Evolutionary conservation across 345 rosid genomes (phyloP), one percentile per base, ranked within the genome.

Genomic region (Gossypium bickii): DNA sequence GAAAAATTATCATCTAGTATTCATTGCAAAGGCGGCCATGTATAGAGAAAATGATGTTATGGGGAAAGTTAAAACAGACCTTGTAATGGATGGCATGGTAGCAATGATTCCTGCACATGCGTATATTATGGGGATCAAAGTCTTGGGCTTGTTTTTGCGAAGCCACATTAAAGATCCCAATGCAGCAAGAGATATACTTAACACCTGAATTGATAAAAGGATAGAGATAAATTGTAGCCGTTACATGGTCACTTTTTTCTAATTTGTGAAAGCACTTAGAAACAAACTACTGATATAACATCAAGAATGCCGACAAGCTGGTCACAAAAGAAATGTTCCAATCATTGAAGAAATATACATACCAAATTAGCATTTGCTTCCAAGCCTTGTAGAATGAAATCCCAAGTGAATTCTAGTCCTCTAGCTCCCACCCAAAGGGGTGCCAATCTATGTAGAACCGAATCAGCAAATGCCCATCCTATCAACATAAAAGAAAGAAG

Each of bases 381-480:
- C 63, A 94, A 89, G 61, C 98, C 98, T 80, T 92, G 97, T 57
- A 94, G 76, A 79, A 94, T 81, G 80, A 83, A 92, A 41, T 89
- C 97, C 98, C 98, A 91, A 47, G 98, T 95, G 80, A 94, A 92
- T 80, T 94, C 98, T 63, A 89, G 86, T 61, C 98, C 98, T 82
- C 96, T 84, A 64, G 98, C 97, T 71, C 97, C 97, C 51, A 89
- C 94, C 98, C 98, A 92, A 24, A 94, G 97, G 43, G 95, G 95
- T 70, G 97, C 98, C 80, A 92, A 83, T 83, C 92, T 88, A 80
- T 94, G 98, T 55, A 94, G 84, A 67, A 94, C 93, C 56, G 98
- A 87, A 87, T 94, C 98, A 52, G 98, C 97, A 12, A 94, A 94
- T 57, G 98, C 98, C 97, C 98, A 94, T 57, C 97, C 97, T 94